Base-by-base conservation (phyloP, 2,329 filamentous ascomycete species). In the Penicillium sumatraense region DNA sequence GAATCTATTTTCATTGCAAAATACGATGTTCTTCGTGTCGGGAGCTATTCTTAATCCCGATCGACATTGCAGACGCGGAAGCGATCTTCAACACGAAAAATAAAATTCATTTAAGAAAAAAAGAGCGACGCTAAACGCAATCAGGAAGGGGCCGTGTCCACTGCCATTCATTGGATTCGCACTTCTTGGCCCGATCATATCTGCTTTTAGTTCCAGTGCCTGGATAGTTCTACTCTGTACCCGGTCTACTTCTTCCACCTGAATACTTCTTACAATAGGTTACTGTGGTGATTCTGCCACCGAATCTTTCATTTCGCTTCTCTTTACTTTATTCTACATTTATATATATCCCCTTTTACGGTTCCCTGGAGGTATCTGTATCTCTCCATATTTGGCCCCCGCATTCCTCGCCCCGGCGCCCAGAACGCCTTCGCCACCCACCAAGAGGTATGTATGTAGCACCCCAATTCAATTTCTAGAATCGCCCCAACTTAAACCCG, bases 11-110 rank as follows among this genome's bases (percentile, higher is more conserved):
- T 11, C 21, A 42, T 42, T 24, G 11, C 20, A 42, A n/a, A 27
- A 44, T 44, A 44, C 40, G 40, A 44, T 16, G 16, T 42, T 24
- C 16, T 23, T 44, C 40, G 40, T 44, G 40, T 44, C 11, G 3
- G 40, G 16, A 14, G n/a, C 23, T 44, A 44, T 44, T 44, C 40
- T 44, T 44, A 16, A 44, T n/a, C 40, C 13, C 40, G 40, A 44
- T 44, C 40, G 40, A 44, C 40, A 27, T 23, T 44, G 40, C 40
- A 44, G 40, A 44, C 40, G 40, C 40, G 40, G 40, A 26, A 44
- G 14, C 14, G 40, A 44, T 44, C 40, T 23, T 5, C 40, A 26
- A 18, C 3, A 27, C 40, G 40, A 27, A 7, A 16, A 44, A 26
- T n/a, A n/a, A 27, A 41, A 41, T 21, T 21, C 9, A 42, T 2